Evolutionary conservation across 768 basidiomycete species (phyloP).

Genomic region (Leccinellum rugosiceps): DNA sequence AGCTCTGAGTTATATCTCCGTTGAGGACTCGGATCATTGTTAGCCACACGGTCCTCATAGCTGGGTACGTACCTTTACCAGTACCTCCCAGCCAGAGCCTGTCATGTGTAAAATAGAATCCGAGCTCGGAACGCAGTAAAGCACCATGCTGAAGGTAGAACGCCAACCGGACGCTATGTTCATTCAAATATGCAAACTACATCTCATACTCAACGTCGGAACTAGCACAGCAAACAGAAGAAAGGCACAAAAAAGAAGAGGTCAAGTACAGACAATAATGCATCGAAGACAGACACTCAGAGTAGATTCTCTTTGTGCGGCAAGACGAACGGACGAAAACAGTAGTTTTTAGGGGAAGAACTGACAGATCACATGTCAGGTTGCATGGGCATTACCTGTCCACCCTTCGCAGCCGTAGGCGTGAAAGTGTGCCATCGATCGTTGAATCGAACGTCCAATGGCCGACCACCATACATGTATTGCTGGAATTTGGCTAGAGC

Average conservation of each 20-base stretch:
- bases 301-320: not conserved
- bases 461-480: conserved; percentile 92
- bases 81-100: too few species aligned
- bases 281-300: not conserved
- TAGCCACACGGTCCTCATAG: too few species aligned
- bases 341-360: not conserved
- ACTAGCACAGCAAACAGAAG: not conserved
- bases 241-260: not conserved
- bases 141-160: not conserved
- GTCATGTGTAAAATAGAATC: too few species aligned
- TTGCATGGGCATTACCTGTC: conserved; percentile 65
- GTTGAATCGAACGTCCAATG: conserved; percentile 90
- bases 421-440: conserved; percentile 95
- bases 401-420: conserved; percentile 84
- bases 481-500: conserved; percentile 83
- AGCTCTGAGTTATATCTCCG: too few species aligned
- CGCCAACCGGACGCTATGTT: not conserved
- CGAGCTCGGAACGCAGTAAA: too few species aligned
- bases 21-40: too few species aligned
- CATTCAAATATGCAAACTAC: not conserved
- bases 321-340: not conserved
- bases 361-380: conserved; percentile 39
- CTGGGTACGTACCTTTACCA: too few species aligned
- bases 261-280: not conserved
- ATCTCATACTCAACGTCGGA: not conserved